Evolutionary conservation across 2,329 filamentous ascomycete species (phyloP).

Genomic region (Intubia oerlemansii): DNA sequence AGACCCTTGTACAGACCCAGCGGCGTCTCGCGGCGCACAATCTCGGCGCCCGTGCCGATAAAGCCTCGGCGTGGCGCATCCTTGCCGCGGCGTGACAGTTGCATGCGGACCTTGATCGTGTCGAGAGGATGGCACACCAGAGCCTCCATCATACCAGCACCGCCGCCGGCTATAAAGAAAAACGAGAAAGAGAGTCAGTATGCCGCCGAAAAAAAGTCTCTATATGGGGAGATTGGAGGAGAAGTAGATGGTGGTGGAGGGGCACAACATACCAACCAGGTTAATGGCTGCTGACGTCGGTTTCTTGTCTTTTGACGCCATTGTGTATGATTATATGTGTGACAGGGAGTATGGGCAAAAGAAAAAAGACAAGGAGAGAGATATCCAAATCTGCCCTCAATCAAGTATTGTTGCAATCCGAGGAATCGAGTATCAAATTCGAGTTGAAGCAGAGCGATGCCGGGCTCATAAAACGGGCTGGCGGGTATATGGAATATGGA

Average conservation of each 20-base stretch:
- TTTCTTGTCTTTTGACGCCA: conserved; percentile 38
- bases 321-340: conserved; percentile 2
- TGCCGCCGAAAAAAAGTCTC: too few species aligned
- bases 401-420: too few species aligned
- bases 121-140: conserved; percentile 88
- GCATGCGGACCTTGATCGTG: conserved; percentile 98
- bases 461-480: too few species aligned
- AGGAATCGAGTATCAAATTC: too few species aligned
- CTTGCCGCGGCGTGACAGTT: conserved; percentile 72
- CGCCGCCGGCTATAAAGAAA: conserved; percentile 53
- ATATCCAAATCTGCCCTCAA: too few species aligned
- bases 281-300: conserved; percentile 69
- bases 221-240: neutral
- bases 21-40: conserved; percentile 75
- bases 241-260: too few species aligned
- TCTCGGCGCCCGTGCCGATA: conserved; percentile 64
- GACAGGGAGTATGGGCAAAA: too few species aligned
- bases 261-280: conserved; percentile 71
- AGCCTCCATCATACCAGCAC: conserved; percentile 98
- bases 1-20: conserved; percentile 93
- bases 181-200: too few species aligned
- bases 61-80: conserved; percentile 80
- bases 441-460: too few species aligned
- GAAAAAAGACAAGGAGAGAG: too few species aligned
- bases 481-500: too few species aligned